A percentile compares a stretch with the other conserved stretches of the same genome.
phyloP scores from a whole-genome alignment of 768 basidiomycete genomes.

The Boletus sp. region DNA sequence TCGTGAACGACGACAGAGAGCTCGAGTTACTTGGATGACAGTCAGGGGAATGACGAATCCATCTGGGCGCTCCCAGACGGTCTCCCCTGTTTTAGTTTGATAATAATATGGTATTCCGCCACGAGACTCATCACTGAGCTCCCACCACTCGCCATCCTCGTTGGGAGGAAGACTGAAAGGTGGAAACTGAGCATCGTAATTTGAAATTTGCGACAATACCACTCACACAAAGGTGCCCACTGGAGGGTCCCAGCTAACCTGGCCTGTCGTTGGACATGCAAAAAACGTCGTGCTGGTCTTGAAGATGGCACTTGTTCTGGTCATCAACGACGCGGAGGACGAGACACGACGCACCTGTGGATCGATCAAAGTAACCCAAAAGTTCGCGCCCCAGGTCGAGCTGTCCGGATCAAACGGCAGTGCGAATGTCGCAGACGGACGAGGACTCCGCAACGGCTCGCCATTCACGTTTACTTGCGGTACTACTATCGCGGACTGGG shows the following conservation, averaged over 20 bases:
- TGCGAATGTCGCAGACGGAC: slow-evolving; percentile 28
- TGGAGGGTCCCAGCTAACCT: slow-evolving; percentile 93
- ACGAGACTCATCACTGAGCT: slow-evolving; percentile 79
- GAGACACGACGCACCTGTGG: slow-evolving; percentile 62
- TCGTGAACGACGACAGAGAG: background rate
- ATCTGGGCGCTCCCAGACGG: slow-evolving; percentile 88
- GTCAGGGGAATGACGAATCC: slow-evolving; percentile 91
- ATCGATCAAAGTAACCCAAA: slow-evolving; percentile 93
- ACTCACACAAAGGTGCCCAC: slow-evolving; percentile 84
- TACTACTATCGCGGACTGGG: slow-evolving; percentile 21
- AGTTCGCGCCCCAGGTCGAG: slow-evolving; percentile 81
- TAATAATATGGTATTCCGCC: slow-evolving; percentile 91
- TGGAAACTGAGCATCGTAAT: slow-evolving; percentile 10
- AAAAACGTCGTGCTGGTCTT: slow-evolving; percentile 74
- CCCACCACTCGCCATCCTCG: slow-evolving; percentile 94
- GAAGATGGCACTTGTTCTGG: slow-evolving; percentile 6
- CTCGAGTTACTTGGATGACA: slow-evolving; percentile 70
- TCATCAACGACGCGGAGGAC: slow-evolving; percentile 7
- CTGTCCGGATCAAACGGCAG: slow-evolving; percentile 33
- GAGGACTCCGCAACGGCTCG: slow-evolving; percentile 32
- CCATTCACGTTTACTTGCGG: slow-evolving; percentile 38
- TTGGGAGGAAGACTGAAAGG: slow-evolving; percentile 70
- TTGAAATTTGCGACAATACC: slow-evolving; percentile 13
- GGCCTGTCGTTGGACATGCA: slow-evolving; percentile 89
- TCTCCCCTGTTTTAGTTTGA: slow-evolving; percentile 88